Conservation (phyloP, 1,284 basidiomycete species). For the Kwoniella shivajii region DNA sequence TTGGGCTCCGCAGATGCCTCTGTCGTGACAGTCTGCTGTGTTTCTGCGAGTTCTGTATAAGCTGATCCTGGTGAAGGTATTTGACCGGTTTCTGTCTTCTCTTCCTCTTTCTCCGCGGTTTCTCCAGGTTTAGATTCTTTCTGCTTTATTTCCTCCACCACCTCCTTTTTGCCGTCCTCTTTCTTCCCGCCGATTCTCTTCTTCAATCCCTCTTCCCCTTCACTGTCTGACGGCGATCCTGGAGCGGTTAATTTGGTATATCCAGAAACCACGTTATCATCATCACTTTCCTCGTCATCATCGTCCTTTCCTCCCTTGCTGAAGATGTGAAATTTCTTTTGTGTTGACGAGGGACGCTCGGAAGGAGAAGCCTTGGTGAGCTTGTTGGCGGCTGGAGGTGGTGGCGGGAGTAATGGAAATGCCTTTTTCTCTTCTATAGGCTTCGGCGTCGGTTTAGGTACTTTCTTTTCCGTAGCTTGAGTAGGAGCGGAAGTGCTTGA, state of each 20-base stretch:
- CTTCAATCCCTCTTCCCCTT: constrained; percentile 25
- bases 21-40: neutral
- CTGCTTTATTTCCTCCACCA: constrained; percentile 1
- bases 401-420: constrained; percentile 39
- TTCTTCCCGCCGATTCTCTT: constrained; percentile 6
- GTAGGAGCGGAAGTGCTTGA: neutral
- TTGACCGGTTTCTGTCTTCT: constrained; percentile 1
- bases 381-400: constrained; percentile 25
- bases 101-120: constrained; percentile 7
- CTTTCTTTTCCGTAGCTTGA: neutral
- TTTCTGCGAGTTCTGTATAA: neutral
- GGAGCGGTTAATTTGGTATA: constrained; percentile 37
- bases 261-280: constrained; percentile 24
- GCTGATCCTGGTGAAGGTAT: constrained; percentile 29
- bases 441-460: neutral
- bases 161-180: neutral
- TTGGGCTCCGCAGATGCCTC: constrained; percentile 8
- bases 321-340: constrained; percentile 35
- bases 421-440: constrained; percentile 18
- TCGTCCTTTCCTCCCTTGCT: constrained; percentile 6
- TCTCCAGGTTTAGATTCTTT: constrained; percentile 5
- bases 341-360: constrained; percentile 1
- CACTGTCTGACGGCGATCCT: constrained; percentile 34
- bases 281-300: constrained; percentile 29
- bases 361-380: constrained; percentile 10